Evolutionary conservation across 176 grass and related monocot species (phyloP).

Genomic region (Oryza officinalis): DNA sequence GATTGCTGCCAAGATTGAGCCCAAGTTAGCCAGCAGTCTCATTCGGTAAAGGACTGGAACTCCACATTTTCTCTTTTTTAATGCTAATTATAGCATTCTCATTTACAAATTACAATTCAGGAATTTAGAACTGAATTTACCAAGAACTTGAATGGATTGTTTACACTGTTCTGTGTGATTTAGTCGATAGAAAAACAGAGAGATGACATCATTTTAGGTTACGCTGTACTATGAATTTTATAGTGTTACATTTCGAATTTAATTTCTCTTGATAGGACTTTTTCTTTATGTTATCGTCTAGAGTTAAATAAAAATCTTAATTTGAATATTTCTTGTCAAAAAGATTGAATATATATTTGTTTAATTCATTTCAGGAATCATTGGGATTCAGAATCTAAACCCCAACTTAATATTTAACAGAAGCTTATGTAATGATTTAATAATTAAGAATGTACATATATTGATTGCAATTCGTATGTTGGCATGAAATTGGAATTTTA

Average conservation of each 20-base stretch:
- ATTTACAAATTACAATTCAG: not conserved
- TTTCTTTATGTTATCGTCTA: not conserved
- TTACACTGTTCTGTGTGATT: not conserved
- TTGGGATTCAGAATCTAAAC: not conserved
- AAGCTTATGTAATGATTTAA: not conserved
- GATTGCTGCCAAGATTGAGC: constrained; percentile 41
- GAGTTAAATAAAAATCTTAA: not conserved
- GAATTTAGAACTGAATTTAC: not conserved
- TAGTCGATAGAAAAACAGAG: not conserved
- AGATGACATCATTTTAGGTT: not conserved
- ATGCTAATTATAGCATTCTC: not conserved
- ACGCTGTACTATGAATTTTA: constrained; percentile 2
- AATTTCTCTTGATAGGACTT: not conserved
- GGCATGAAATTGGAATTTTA: not conserved
- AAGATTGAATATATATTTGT: not conserved
- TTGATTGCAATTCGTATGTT: not conserved
- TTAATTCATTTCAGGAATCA: not conserved
- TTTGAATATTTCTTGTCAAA: not conserved
- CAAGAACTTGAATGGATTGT: not conserved
- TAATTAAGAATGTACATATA: not conserved
- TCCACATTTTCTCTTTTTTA: not conserved
- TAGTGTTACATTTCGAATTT: not conserved
- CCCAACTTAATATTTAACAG: not conserved
- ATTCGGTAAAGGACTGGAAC: constrained; percentile 36
- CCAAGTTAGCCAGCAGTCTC: constrained; percentile 41